Percentiles rank a stretch among this genome's conserved stretches.
phyloP scores from a whole-genome alignment of 192 early-diverging fungal species.

The Dissophora ornata region DNA sequence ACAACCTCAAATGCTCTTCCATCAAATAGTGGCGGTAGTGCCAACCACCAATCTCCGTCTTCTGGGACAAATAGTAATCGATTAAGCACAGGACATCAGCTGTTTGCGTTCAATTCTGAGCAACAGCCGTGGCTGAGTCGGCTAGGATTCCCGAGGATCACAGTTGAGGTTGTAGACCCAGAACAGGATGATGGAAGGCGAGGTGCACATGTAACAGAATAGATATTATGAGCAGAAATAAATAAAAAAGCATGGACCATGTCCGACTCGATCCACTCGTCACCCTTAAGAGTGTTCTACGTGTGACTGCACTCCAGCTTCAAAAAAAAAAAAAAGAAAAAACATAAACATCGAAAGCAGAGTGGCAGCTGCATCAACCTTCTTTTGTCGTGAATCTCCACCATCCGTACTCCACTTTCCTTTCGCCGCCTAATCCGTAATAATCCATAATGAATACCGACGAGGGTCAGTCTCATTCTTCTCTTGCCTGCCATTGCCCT shows the following conservation, averaged over 20 bases:
- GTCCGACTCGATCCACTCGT: background rate
- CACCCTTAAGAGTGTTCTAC: too few species aligned
- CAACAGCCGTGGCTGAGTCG: conserved; percentile 51
- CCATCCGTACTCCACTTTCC: conserved; percentile 7
- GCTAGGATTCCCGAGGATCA: conserved; percentile 47
- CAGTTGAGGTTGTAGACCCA: conserved; percentile 44
- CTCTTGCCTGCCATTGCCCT: too few species aligned
- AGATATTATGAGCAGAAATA: background rate
- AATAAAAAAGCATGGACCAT: background rate
- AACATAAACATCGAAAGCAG: too few species aligned
- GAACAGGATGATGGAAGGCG: conserved; percentile 26
- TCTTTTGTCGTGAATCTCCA: conserved; percentile 14
- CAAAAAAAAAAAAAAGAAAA: too few species aligned
- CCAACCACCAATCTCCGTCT: background rate
- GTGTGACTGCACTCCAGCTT: too few species aligned
- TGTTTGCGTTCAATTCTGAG: conserved; percentile 52
- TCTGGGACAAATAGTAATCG: conserved; percentile 2
- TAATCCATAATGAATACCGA: conserved; percentile 39
- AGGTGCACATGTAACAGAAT: too few species aligned
- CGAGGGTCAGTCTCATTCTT: conserved; percentile 29
- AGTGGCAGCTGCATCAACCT: too few species aligned
- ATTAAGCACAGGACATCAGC: conserved; percentile 31
- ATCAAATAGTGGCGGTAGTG: too few species aligned
- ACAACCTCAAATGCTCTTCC: too few species aligned
- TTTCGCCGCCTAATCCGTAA: background rate